Conservation (phyloP, 768 basidiomycete species). For the Termitomyces eurrhizus region DNA sequence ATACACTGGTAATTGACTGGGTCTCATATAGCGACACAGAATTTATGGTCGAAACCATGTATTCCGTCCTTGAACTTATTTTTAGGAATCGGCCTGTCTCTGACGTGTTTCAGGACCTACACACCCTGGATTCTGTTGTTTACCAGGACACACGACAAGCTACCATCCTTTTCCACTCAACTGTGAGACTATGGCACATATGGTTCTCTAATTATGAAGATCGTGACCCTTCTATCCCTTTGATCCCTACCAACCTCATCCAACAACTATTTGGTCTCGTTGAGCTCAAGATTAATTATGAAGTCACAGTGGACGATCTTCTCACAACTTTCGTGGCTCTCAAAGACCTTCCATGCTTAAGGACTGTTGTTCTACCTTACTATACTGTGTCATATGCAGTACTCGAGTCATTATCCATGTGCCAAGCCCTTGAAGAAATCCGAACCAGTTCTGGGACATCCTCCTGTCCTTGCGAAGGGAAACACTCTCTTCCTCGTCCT, state of each 20-base stretch:
- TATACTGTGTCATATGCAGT: neutral
- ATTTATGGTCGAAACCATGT: neutral
- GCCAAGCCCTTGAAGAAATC: neutral
- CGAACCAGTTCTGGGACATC: neutral
- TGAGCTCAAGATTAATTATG: neutral
- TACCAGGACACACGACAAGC: neutral
- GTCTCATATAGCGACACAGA: neutral
- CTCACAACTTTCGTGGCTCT: neutral
- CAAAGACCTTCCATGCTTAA: neutral
- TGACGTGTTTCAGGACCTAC: neutral
- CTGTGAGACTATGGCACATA: neutral
- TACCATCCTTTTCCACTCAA: neutral
- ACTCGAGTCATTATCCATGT: neutral
- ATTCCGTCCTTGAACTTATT: neutral
- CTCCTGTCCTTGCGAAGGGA: neutral
- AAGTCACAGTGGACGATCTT: neutral
- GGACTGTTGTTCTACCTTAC: neutral
- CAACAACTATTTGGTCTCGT: neutral
- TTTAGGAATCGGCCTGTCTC: neutral
- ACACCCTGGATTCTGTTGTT: neutral
- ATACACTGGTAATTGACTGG: neutral
- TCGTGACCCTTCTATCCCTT: neutral
- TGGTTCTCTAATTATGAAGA: neutral
- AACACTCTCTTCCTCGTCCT: neutral
- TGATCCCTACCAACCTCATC: neutral